Conservation (phyloP, 805 yeast species). For the Candida koratica region DNA sequence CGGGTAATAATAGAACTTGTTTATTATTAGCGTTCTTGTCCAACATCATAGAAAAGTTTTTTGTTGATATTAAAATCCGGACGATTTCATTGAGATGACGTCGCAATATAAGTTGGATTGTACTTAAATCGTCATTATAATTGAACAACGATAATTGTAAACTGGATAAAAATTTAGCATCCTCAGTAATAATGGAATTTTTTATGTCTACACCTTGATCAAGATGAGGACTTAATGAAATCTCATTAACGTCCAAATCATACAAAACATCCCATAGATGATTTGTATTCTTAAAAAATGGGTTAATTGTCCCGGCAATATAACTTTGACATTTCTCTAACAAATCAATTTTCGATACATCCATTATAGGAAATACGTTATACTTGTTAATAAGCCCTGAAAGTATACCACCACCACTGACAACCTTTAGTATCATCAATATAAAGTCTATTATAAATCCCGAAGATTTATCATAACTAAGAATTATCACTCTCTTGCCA, state of each 20-base stretch:
- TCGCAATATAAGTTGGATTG: constrained; percentile 40
- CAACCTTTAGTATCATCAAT: constrained; percentile 39
- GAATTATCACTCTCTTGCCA: constrained; percentile 37
- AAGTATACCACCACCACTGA: constrained; percentile 41
- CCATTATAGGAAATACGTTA: constrained; percentile 56
- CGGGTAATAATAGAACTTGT: constrained; percentile 30
- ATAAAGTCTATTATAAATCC: constrained; percentile 40
- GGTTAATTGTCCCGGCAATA: constrained; percentile 66
- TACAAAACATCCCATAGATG: constrained; percentile 59
- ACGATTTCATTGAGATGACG: constrained; percentile 43
- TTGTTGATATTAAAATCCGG: constrained; percentile 35
- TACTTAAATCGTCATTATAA: constrained; percentile 45
- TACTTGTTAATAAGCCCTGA: constrained; percentile 35
- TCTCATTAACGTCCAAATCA: constrained; percentile 52
- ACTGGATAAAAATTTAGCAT: constrained; percentile 41
- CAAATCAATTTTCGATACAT: constrained; percentile 53
- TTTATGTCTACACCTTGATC: constrained; percentile 17
- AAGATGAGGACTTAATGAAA: constrained; percentile 19
- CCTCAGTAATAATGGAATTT: constrained; percentile 41
- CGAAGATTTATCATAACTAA: constrained; percentile 37
- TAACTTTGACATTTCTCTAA: constrained; percentile 40
- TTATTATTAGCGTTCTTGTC: constrained; percentile 11
- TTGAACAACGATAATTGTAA: constrained; percentile 40
- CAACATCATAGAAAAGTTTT: constrained; percentile 32
- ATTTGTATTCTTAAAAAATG: constrained; percentile 52